Evolutionary conservation across 2,329 filamentous ascomycete species (phyloP).

Genomic region (Phoma sp.): DNA sequence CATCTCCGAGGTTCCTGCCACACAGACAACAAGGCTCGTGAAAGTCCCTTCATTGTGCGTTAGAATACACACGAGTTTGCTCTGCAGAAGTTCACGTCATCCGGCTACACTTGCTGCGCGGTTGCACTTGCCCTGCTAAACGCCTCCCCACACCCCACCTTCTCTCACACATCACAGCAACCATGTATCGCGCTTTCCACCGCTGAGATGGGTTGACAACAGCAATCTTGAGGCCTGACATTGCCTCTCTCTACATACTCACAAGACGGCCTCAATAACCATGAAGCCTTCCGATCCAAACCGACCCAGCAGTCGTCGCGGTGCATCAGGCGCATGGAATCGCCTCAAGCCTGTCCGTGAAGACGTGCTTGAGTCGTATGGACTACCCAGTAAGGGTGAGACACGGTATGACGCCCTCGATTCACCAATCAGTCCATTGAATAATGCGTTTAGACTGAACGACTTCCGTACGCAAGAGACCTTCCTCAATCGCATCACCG

Average conservation of each 20-base stretch:
- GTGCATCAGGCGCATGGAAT: slow-evolving; percentile 47
- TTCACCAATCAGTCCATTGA: not conserved
- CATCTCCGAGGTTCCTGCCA: not conserved
- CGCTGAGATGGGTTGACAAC: slow-evolving; percentile 18
- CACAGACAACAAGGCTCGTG: not conserved
- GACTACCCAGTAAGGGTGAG: slow-evolving; percentile 90
- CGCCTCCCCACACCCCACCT: slow-evolving; percentile 33
- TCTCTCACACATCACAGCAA: slow-evolving; percentile 30
- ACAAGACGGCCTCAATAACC: not conserved
- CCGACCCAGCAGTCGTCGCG: slow-evolving; percentile 45
- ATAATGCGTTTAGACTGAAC: slow-evolving; percentile 46
- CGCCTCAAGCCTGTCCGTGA: slow-evolving; percentile 72
- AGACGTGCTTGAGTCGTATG: slow-evolving; percentile 81
- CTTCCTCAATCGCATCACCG: slow-evolving; percentile 86
- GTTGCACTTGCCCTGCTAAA: slow-evolving; percentile 12
- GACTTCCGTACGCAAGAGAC: slow-evolving; percentile 79
- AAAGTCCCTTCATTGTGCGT: not conserved
- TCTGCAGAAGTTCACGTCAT: slow-evolving; percentile 1
- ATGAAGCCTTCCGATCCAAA: slow-evolving; percentile 42
- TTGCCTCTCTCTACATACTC: not conserved
- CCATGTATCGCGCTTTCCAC: slow-evolving; percentile 13
- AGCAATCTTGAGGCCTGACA: not conserved
- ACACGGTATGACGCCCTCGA: slow-evolving; percentile 63
- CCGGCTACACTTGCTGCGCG: slow-evolving; percentile 3
- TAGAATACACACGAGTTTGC: not conserved